Percentiles rank a stretch among this genome's conserved stretches.
Evolutionary conservation across 2,329 filamentous ascomycete species (phyloP).

Genomic region (Monosporascus ibericus): DNA sequence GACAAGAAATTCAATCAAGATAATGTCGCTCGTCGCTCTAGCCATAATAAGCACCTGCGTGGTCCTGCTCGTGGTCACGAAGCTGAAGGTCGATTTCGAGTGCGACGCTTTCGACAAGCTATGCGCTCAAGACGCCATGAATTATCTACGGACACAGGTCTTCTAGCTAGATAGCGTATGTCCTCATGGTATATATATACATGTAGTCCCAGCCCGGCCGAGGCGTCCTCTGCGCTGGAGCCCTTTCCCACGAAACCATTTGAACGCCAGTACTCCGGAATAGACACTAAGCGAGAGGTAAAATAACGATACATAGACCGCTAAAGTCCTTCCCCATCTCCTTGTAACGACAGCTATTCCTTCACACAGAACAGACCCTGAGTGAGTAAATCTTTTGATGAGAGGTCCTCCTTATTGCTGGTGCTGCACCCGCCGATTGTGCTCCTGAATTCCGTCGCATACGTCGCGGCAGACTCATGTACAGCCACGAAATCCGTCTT

Average conservation of each 20-base stretch:
- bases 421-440: constrained; percentile 61
- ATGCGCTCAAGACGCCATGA: not conserved
- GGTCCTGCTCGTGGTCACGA: constrained; percentile 50
- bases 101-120: not conserved
- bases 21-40: constrained; percentile 55
- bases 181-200: constrained; percentile 7
- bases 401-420: constrained; percentile 16
- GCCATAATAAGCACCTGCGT: constrained; percentile 62
- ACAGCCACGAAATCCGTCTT: constrained; percentile 33
- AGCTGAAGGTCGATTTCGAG: constrained; percentile 20
- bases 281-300: constrained; percentile 3
- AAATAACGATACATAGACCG: not conserved
- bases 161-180: constrained; percentile 1
- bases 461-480: constrained; percentile 41
- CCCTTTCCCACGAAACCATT: not conserved
- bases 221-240: no score
- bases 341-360: constrained; percentile 18
- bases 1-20: constrained; percentile 31
- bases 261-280: constrained; percentile 3
- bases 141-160: constrained; percentile 13
- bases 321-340: not conserved
- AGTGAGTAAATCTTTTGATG: constrained; percentile 31
- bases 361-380: constrained; percentile 61
- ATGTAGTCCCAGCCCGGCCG: not conserved
- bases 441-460: constrained; percentile 52